Evolutionary conservation across 2,329 filamentous ascomycete species (phyloP).

Genomic region (Stemphylium vesicarium): DNA sequence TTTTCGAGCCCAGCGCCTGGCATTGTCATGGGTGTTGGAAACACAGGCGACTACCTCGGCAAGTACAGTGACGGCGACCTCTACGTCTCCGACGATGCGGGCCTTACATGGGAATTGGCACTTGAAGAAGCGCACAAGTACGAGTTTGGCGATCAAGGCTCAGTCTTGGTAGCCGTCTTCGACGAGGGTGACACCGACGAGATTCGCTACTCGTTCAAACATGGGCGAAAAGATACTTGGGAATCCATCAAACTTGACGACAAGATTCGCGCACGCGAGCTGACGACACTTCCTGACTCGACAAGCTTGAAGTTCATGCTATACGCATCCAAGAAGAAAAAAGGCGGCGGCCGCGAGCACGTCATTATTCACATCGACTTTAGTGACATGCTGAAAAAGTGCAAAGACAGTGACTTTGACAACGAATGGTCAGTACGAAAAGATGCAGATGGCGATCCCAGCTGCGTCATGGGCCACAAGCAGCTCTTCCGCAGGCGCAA

Average conservation of each 20-base stretch:
- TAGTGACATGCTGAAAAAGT: conserved; percentile 77
- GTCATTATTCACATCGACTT: conserved; percentile 84
- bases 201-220: conserved; percentile 82
- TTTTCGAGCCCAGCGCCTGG: conserved; percentile 95
- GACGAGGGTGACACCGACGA: conserved; percentile 69
- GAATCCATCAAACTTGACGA: conserved; percentile 70
- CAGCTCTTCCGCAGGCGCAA: conserved; percentile 87
- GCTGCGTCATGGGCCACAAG: conserved; percentile 94
- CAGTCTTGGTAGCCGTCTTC: conserved; percentile 81
- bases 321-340: conserved; percentile 60
- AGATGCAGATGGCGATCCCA: conserved; percentile 78
- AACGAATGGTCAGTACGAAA: conserved; percentile 80
- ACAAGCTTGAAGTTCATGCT: conserved; percentile 91
- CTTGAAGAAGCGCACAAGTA: conserved; percentile 88
- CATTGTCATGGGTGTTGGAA: conserved; percentile 91
- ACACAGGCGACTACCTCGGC: conserved; percentile 77
- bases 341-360: conserved; percentile 60
- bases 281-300: conserved; percentile 91
- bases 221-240: conserved; percentile 78
- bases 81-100: conserved; percentile 90
- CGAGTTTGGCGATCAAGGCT: conserved; percentile 93
- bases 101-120: conserved; percentile 78
- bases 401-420: conserved; percentile 79
- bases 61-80: conserved; percentile 76
- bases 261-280: conserved; percentile 71